Percentiles rank a stretch among this genome's conserved stretches.
phyloP scores from a whole-genome alignment of 306 rosid species.

The Prunus dulcis region DNA sequence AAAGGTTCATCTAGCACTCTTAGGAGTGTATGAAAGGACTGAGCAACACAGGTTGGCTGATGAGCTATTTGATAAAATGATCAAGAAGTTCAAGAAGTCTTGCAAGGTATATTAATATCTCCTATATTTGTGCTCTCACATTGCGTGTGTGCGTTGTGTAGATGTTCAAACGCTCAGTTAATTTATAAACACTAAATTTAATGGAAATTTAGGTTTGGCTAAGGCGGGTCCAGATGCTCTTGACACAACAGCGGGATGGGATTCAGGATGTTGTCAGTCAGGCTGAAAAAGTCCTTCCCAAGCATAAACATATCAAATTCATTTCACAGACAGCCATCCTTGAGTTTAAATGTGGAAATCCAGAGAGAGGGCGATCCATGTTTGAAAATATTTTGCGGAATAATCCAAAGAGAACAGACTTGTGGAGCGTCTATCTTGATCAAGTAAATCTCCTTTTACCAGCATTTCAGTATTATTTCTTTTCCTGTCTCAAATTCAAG shows the following conservation, averaged over 20 bases:
- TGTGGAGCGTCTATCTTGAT: conserved; percentile 94
- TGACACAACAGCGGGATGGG: conserved; percentile 61
- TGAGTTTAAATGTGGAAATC: conserved; percentile 80
- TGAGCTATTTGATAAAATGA: conserved; percentile 74
- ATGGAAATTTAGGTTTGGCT: conserved; percentile 72
- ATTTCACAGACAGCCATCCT: conserved; percentile 81
- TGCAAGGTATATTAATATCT: conserved; percentile 63
- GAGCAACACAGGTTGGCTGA: conserved; percentile 65
- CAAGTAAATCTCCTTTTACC: conserved; percentile 48
- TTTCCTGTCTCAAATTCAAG: conserved; percentile 3
- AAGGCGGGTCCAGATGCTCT: conserved; percentile 54
- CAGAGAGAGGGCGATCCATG: conserved; percentile 83
- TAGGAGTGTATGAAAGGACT: conserved; percentile 85
- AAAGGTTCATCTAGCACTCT: conserved; percentile 71
- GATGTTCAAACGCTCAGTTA: not conserved
- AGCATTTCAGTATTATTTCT: not conserved
- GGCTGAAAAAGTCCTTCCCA: conserved; percentile 68
- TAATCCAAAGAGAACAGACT: conserved; percentile 80
- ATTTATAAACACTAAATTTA: not conserved
- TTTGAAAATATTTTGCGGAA: conserved; percentile 80
- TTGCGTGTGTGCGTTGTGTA: not conserved
- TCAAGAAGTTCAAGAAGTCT: conserved; percentile 84
- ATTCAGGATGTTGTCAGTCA: conserved; percentile 49
- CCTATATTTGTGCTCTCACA: not conserved
- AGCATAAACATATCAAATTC: conserved; percentile 73